These are phyloP conservation scores for Psilocybe cubensis DNA, from an alignment of 768 basidiomycete species.

Conservation along the genomic window DNA sequence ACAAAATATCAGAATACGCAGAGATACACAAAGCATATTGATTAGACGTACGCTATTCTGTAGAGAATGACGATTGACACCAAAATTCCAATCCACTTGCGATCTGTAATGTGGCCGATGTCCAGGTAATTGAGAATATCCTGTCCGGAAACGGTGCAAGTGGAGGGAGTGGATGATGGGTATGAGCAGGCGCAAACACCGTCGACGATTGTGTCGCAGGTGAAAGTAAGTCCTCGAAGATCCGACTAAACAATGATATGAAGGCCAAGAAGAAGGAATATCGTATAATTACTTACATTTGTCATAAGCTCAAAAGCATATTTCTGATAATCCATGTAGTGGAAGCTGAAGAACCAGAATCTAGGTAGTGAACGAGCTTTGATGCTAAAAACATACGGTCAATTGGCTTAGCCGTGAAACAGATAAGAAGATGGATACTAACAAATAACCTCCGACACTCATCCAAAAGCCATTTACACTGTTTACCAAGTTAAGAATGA, in stretches of 20 bases:
- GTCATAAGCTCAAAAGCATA: constrained; percentile 43
- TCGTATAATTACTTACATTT: constrained; percentile 29
- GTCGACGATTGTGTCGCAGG: constrained; percentile 37
- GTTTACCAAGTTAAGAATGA: neutral
- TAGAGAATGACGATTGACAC: constrained; percentile 49
- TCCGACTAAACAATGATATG: constrained; percentile 43
- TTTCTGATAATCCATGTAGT: constrained; percentile 58
- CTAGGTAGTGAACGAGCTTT: constrained; percentile 54
- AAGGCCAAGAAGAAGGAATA: constrained; percentile 5
- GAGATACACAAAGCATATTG: neutral
- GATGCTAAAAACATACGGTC: constrained; percentile 41
- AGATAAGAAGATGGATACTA: constrained; percentile 14
- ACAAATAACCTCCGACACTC: constrained; percentile 54
- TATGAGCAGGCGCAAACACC: constrained; percentile 51
- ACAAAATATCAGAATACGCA: neutral
- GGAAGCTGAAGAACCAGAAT: constrained; percentile 62
- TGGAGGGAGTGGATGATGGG: constrained; percentile 45
- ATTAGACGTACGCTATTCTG: constrained; percentile 40
- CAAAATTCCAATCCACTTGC: constrained; percentile 48
- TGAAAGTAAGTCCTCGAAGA: constrained; percentile 47
- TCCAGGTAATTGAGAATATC: constrained; percentile 55
- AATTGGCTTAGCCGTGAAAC: neutral
- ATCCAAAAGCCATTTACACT: constrained; percentile 62
- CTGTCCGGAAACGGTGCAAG: constrained; percentile 51
- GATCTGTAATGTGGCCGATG: constrained; percentile 45